Evolutionary conservation across 768 basidiomycete species (phyloP).

Genomic region (Boletus pseudopeckii): DNA sequence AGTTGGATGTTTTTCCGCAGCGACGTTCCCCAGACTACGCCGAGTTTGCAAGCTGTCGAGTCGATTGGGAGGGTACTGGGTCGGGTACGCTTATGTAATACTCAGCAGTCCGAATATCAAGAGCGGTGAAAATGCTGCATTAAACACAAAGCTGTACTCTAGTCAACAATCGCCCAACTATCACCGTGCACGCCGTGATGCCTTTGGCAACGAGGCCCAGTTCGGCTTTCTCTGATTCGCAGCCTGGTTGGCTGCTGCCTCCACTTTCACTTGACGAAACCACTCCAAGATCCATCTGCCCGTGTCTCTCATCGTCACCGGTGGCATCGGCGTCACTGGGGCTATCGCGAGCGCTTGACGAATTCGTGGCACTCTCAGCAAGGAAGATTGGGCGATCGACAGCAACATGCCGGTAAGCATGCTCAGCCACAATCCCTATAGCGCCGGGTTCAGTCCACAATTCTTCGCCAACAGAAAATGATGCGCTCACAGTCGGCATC

Average conservation of each 20-base stretch:
- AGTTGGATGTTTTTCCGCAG: background rate
- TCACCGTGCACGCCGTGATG: constrained; percentile 11
- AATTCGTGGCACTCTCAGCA: constrained; percentile 42
- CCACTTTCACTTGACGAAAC: constrained; percentile 6
- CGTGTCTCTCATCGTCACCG: constrained; percentile 32
- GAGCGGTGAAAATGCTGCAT: background rate
- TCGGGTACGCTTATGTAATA: constrained; percentile 17
- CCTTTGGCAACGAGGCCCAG: constrained; percentile 24
- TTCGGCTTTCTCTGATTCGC: constrained; percentile 18
- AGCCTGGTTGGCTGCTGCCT: constrained; percentile 1
- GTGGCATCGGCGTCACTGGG: constrained; percentile 4
- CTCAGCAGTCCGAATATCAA: background rate
- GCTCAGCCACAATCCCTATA: constrained; percentile 57
- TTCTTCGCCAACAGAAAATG: background rate
- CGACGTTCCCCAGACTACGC: background rate
- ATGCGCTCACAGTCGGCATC: constrained; percentile 62
- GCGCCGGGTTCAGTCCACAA: background rate
- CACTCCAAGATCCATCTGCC: constrained; percentile 16
- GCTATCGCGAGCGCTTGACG: constrained; percentile 39
- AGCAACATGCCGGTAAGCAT: constrained; percentile 48
- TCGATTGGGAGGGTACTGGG: no score
- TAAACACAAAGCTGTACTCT: background rate
- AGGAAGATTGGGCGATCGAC: constrained; percentile 44
- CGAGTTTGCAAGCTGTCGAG: no score
- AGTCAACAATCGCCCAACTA: background rate